Base-by-base conservation (phyloP, 2,329 filamentous ascomycete genomes). In the Fusarium torulosum region DNA sequence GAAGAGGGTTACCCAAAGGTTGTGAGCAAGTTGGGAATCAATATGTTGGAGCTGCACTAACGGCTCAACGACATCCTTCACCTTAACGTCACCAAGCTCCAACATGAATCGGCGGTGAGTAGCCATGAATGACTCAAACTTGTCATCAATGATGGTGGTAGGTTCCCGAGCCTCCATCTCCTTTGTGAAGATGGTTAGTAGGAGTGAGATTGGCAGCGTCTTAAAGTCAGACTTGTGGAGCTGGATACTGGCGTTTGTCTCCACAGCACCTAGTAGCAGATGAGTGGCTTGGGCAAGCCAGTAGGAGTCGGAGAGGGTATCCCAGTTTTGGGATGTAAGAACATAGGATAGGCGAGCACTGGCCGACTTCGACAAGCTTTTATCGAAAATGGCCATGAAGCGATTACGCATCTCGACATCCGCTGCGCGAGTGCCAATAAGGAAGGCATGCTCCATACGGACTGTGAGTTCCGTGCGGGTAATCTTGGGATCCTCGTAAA, bases 401-500 rank as follows among this genome's bases (percentile, higher is more conserved):
- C 95, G 90, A 74, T 97, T 97, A 43, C 96, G 91, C 93, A 98
- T 97, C 59, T 97, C 92, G 14, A 98, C 92, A 76, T 99, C 95
- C 71, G 94, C 90, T 3, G 95, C 95, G 72, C 96, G 84, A 0
- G 95, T 96, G 27, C 96, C 96, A 49, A 99, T 96, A 67, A 99
- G 85, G 85, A 99, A 99, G 7, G 96, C 96, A 79, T 98, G 95
- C 80, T 99, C 96, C 86, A 99, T 91, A 6, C 96, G 89, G 11
- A 99, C 96, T 0, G 96, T 98, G 53, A 99, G 85, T 79, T 99
- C 96, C 0, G 95, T 97, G 31, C 94, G 88, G 1, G 94, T 94
- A 66, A 99, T 96, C 80, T 96, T 97, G 1, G 94, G 93, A 74
- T 99, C 96, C 75, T 99, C 96, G 76, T 99, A 99, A 61, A 99